These are phyloP conservation scores for Suhomyces vadensis DNA, from an alignment of 805 yeast genomes.

Conservation along the genomic window DNA sequence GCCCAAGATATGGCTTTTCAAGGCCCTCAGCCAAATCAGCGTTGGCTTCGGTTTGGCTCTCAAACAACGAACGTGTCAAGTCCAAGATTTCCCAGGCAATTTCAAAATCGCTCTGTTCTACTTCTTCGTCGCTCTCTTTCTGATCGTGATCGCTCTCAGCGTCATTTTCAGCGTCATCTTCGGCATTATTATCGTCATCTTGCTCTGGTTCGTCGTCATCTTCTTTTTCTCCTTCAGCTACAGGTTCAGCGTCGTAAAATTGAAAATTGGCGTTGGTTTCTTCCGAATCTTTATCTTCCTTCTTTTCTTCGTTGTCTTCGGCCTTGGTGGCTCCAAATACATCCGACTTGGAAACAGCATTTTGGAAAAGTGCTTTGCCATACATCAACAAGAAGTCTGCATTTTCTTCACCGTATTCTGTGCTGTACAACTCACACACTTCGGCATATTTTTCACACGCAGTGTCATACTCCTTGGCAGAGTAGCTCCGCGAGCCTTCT, in stretches of 20 bases:
- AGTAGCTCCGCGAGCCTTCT: constrained; percentile 65
- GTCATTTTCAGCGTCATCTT: constrained; percentile 24
- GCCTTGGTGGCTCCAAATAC: constrained; percentile 61
- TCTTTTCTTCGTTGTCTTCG: constrained; percentile 22
- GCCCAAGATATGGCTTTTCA: constrained; percentile 28
- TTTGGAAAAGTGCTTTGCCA: constrained; percentile 77
- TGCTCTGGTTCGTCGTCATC: constrained; percentile 19
- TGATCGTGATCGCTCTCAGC: constrained; percentile 23
- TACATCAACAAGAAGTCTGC: constrained; percentile 73
- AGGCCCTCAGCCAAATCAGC: constrained; percentile 9
- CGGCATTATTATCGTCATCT: constrained; percentile 21
- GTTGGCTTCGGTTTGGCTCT: constrained; percentile 38
- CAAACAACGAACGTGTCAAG: constrained; percentile 68
- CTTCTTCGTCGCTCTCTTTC: constrained; percentile 45
- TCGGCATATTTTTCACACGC: constrained; percentile 72
- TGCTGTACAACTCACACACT: constrained; percentile 62
- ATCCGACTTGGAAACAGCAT: constrained; percentile 72
- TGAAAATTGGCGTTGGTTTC: constrained; percentile 30
- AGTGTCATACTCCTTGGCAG: constrained; percentile 62
- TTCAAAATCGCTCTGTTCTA: constrained; percentile 72
- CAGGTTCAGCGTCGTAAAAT: constrained; percentile 27
- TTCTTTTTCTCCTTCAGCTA: constrained; percentile 24
- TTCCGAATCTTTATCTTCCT: constrained; percentile 18
- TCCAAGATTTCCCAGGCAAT: constrained; percentile 88
- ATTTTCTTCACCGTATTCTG: constrained; percentile 57